Conservation (phyloP, 257 asterid genomes). For the Solanum pimpinellifolium region DNA sequence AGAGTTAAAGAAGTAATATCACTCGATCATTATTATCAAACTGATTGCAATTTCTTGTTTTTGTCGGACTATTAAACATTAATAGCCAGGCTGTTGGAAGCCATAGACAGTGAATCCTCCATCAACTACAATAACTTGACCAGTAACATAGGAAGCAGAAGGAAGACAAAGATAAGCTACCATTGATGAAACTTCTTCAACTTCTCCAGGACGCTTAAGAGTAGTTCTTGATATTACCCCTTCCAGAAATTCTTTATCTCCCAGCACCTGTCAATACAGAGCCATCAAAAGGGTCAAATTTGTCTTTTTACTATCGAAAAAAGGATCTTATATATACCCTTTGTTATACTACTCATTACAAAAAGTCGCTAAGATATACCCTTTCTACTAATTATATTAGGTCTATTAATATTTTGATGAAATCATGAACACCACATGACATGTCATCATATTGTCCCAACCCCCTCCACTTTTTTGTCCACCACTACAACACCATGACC, state of each 20-base stretch:
- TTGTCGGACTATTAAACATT: not conserved
- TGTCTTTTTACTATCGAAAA: not conserved
- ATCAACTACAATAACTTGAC: slow-evolving; percentile 65
- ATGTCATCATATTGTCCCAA: too few species aligned
- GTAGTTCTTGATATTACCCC: slow-evolving; percentile 50
- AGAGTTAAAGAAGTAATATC: not conserved
- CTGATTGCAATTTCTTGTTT: not conserved
- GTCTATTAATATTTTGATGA: not conserved
- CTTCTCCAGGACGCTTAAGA: slow-evolving; percentile 56
- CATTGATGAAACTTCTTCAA: slow-evolving; percentile 60
- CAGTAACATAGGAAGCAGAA: slow-evolving; percentile 72
- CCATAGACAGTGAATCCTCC: slow-evolving; percentile 76
- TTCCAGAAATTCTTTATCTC: slow-evolving; percentile 40
- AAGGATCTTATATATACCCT: not conserved
- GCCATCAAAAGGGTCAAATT: not conserved
- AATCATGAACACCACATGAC: not conserved
- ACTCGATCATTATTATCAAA: not conserved
- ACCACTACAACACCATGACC: too few species aligned
- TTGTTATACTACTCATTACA: not conserved
- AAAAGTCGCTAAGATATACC: not conserved
- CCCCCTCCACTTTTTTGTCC: too few species aligned
- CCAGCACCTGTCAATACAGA: slow-evolving; percentile 40
- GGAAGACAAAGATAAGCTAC: slow-evolving; percentile 87
- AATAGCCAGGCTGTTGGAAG: slow-evolving; percentile 6
- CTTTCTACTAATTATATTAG: not conserved